These are phyloP conservation scores for Xylaria sp. DNA, from an alignment of 2,329 filamentous ascomycete species.

Conservation along the genomic window DNA sequence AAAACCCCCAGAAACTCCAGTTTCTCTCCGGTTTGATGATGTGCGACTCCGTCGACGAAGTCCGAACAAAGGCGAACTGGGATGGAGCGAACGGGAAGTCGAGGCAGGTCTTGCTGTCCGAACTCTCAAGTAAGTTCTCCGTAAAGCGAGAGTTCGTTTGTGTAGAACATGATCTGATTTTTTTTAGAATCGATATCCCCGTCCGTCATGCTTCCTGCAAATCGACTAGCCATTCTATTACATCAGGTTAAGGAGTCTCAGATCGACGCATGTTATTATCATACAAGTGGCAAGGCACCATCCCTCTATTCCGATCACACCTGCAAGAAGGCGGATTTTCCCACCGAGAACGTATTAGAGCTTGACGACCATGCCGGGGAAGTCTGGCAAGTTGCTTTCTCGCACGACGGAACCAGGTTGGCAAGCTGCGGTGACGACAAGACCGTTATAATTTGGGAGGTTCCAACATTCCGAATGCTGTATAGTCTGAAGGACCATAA, in stretches of 20 bases:
- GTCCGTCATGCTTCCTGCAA: constrained; percentile 93
- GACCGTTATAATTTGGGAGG: constrained; percentile 76
- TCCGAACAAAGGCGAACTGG: constrained; percentile 75
- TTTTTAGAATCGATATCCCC: constrained; percentile 78
- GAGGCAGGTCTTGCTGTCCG: constrained; percentile 67
- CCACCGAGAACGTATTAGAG: constrained; percentile 63
- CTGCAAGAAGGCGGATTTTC: constrained; percentile 77
- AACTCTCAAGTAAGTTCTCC: constrained; percentile 67
- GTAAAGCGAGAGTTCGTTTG: not conserved
- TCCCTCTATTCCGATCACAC: constrained; percentile 85
- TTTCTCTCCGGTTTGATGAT: constrained; percentile 85
- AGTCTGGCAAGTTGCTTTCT: constrained; percentile 89
- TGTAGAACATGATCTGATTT: constrained; percentile 19
- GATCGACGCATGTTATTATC: constrained; percentile 78
- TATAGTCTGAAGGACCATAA: constrained; percentile 61
- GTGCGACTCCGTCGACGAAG: constrained; percentile 72
- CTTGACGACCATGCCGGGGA: constrained; percentile 71
- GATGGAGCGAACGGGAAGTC: constrained; percentile 74
- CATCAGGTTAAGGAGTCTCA: constrained; percentile 80
- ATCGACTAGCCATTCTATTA: constrained; percentile 74
- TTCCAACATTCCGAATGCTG: constrained; percentile 60
- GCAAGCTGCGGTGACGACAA: constrained; percentile 76
- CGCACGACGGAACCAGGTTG: constrained; percentile 74
- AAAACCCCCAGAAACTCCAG: constrained; percentile 71
- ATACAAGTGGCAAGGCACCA: constrained; percentile 72